A percentile compares a stretch with the other conserved stretches of the same genome.
Evolutionary conservation across 441 rosid genomes (phyloP).

Genomic region (Corymbia calophylla): DNA sequence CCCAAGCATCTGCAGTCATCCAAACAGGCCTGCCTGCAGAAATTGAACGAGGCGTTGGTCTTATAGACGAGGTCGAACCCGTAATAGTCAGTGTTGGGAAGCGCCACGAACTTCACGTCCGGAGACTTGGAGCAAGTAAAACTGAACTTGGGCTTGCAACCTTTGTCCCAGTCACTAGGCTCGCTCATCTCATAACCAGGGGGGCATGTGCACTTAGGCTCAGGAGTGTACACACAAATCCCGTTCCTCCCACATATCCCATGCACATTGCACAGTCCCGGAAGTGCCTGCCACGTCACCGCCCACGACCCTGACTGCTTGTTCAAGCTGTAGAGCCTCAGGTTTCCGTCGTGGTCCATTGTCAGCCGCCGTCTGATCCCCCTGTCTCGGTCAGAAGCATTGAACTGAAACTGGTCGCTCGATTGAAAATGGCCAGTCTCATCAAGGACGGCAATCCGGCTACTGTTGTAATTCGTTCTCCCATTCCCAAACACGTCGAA

Average conservation of each 20-base stretch:
- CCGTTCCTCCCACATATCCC: constrained; percentile 43
- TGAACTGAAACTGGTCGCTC: too few relatives aligned
- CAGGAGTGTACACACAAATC: constrained; percentile 26
- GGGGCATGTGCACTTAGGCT: constrained; percentile 41
- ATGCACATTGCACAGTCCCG: too few relatives aligned
- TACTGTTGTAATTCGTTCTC: too few relatives aligned
- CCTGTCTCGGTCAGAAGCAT: too few relatives aligned
- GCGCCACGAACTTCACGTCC: constrained; percentile 13
- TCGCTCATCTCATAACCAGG: constrained; percentile 24
- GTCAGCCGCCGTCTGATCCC: too few relatives aligned
- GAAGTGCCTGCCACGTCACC: too few relatives aligned
- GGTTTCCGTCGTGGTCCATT: too few relatives aligned
- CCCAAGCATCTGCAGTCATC: constrained; percentile 21
- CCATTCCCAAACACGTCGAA: neutral
- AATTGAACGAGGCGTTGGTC: neutral
- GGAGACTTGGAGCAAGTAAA: constrained; percentile 1
- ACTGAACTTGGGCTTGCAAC: constrained; percentile 28
- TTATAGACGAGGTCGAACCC: constrained; percentile 21
- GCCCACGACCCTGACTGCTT: too few relatives aligned
- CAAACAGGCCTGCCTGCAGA: constrained; percentile 15
- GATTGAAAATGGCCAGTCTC: too few relatives aligned
- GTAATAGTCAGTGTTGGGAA: constrained; percentile 23
- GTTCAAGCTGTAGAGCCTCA: too few relatives aligned
- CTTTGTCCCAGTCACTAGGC: constrained; percentile 21
- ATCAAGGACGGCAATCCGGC: too few relatives aligned